Conservation (phyloP, 805 yeast species). For the Cephaloascus fragrans region DNA sequence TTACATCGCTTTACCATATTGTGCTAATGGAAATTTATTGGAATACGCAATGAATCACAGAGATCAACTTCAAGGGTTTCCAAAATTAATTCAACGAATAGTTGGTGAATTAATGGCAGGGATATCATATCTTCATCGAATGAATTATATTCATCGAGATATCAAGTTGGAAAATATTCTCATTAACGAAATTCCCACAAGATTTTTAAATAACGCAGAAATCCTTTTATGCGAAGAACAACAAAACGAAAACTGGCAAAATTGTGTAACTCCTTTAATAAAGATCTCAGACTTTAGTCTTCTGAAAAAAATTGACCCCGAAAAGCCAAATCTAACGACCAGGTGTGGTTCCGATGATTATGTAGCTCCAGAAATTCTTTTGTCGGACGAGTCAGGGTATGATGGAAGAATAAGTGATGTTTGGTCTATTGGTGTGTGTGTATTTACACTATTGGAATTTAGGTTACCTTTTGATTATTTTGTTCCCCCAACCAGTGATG, state of each 20-base stretch:
- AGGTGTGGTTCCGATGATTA: slow-evolving; percentile 96
- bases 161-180: slow-evolving; percentile 81
- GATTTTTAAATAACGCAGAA: slow-evolving; percentile 2
- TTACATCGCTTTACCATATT: slow-evolving; percentile 60
- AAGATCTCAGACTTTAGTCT: slow-evolving; percentile 85
- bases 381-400: too few species aligned
- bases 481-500: slow-evolving; percentile 32
- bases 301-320: slow-evolving; percentile 56
- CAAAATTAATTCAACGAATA: slow-evolving; percentile 46
- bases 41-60: slow-evolving; percentile 43
- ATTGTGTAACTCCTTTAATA: slow-evolving; percentile 26
- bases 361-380: slow-evolving; percentile 85
- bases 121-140: slow-evolving; percentile 58
- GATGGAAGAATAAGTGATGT: slow-evolving; percentile 88
- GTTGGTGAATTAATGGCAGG: slow-evolving; percentile 67
- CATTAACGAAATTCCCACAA: slow-evolving; percentile 33
- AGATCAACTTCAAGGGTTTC: slow-evolving; percentile 21
- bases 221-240: slow-evolving; percentile 6
- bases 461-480: slow-evolving; percentile 89
- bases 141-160: slow-evolving; percentile 78
- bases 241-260: neutral
- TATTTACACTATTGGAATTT: slow-evolving; percentile 77
- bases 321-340: slow-evolving; percentile 61
- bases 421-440: slow-evolving; percentile 93
- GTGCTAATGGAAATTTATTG: slow-evolving; percentile 80